Base-by-base conservation (phyloP, 805 yeast species). In the Lachancea fermentati region DNA sequence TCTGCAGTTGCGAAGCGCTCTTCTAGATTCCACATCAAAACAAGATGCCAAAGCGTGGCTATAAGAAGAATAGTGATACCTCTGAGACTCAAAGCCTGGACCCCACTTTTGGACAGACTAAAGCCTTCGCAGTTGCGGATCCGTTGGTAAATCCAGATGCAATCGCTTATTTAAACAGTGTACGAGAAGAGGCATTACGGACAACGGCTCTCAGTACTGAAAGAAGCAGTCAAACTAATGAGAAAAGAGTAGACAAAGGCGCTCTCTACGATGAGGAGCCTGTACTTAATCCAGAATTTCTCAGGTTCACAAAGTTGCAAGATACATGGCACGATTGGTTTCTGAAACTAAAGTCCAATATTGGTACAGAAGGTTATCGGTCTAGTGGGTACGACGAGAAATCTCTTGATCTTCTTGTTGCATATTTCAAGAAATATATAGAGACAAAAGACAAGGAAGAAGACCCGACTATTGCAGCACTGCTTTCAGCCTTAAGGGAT, bases 91-190 rank as follows among this genome's bases (percentile, higher is more conserved):
- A 37, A 22, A 31, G 35, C 11, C 25, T 40, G 37, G 63, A 60
- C 40, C 48, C 57, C 1, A 25, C 49, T 8, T 60, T 58, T 50
- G 65, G 65, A 2, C 65, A 60, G 42, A 37, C 43, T 2, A 41
- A 52, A 13, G 64, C 51, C 3, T 60, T 61, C 44, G 52, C 51
- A 3, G 30, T 58, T 7, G 43, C 45, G 19, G 57, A 52, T 30
- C 36, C 49, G 1, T 33, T 30, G 2, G 64, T 60, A 1, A 41
- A 57, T 39, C 63, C 63, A 3, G 44, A 43, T 24, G 62, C 51
- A 2, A 26, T 53, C 4, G 18, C 33, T 19, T 61, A 61, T 42
- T 42, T 61, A 22, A 30, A 42, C 3, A 31, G 32, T 34, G 66
- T 61, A 9, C 47, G 59, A 31, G 37, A 35, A 11, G 62, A 61